A percentile compares a stretch with the other conserved stretches of the same genome.
Evolutionary conservation across 768 basidiomycete genomes (phyloP).

Genomic region (Nevesoporus exiguus): DNA sequence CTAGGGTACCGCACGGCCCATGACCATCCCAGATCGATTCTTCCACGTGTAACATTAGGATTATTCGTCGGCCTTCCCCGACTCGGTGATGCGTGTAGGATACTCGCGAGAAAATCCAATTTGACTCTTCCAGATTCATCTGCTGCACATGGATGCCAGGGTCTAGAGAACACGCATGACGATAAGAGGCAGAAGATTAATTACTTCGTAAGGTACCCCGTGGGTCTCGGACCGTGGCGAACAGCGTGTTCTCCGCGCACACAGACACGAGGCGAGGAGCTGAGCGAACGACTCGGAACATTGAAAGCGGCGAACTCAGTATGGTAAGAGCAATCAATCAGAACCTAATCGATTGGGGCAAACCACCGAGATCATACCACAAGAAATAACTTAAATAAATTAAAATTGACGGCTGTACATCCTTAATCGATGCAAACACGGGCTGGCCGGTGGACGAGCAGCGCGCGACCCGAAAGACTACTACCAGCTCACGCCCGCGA

Average conservation of each 20-base stretch:
- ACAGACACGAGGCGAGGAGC: not conserved
- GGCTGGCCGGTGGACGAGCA: not conserved
- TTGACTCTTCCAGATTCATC: not conserved
- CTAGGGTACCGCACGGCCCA: not conserved
- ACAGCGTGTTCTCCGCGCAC: not conserved
- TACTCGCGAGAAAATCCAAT: not conserved
- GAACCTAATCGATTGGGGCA: not conserved
- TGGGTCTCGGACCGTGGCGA: not conserved
- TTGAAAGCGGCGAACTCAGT: not conserved
- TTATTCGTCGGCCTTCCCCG: not conserved
- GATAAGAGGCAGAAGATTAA: not conserved
- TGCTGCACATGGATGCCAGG: not conserved
- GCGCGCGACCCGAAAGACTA: not conserved
- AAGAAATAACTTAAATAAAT: not conserved
- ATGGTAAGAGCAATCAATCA: not conserved
- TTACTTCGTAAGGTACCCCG: not conserved
- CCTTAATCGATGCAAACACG: not conserved
- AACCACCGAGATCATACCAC: not conserved
- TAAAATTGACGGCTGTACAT: not conserved
- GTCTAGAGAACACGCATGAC: not conserved
- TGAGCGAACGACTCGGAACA: not conserved
- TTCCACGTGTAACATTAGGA: conserved; percentile 9
- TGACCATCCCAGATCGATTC: not conserved
- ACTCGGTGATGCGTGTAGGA: not conserved
- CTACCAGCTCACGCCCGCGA: conserved; percentile 1